phyloP scores from a whole-genome alignment of 129 eudicot genomes.

The Artemisia tridentata region DNA sequence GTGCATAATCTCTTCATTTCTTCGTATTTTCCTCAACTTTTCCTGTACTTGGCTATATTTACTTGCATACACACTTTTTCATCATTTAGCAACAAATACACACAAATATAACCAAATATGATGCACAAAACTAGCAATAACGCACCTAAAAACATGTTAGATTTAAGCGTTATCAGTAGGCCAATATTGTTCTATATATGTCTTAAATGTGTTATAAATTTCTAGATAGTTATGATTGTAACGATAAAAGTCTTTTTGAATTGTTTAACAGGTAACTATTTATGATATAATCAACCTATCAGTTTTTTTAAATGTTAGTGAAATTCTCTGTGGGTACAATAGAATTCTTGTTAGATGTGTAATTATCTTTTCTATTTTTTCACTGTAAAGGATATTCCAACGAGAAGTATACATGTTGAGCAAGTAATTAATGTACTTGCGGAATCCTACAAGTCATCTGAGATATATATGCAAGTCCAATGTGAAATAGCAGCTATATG shows the following conservation, averaged over 20 bases:
- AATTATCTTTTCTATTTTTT: not conserved
- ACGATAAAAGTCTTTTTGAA: not conserved
- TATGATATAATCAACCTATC: too few relatives aligned
- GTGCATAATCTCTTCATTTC: too few relatives aligned
- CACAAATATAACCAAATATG: too few relatives aligned
- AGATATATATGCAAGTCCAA: slow-evolving; percentile 30
- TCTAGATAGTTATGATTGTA: not conserved
- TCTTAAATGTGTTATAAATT: not conserved
- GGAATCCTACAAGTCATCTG: slow-evolving; percentile 53
- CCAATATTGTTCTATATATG: not conserved
- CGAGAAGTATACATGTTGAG: slow-evolving; percentile 32
- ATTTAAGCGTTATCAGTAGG: too few relatives aligned
- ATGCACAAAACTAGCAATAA: too few relatives aligned
- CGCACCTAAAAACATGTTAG: too few relatives aligned
- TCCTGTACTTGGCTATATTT: too few relatives aligned
- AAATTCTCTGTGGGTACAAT: not conserved
- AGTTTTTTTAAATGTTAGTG: too few relatives aligned
- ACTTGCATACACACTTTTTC: too few relatives aligned
- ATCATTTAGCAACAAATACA: too few relatives aligned
- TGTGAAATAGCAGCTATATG: slow-evolving; percentile 40
- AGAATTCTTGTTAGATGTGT: not conserved
- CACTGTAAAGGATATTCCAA: slow-evolving; percentile 39
- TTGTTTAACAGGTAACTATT: not conserved
- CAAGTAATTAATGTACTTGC: slow-evolving; percentile 43
- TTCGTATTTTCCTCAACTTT: too few relatives aligned